Conservation (phyloP, 1,284 basidiomycete genomes). For the Malassezia sympodialis region DNA sequence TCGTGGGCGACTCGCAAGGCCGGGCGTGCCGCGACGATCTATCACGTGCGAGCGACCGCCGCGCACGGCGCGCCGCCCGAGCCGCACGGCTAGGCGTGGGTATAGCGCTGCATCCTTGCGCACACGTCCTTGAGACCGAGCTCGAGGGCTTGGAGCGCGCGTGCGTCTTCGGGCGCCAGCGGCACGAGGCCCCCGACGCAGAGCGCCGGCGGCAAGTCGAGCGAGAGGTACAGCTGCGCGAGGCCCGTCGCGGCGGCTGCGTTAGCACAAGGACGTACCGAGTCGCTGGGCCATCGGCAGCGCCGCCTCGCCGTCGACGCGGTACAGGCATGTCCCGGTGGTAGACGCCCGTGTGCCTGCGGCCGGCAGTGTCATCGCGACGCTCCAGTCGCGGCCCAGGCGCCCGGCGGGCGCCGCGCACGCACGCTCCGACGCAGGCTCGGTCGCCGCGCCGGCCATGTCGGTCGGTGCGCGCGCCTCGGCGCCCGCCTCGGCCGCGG, state of each 20-base stretch:
- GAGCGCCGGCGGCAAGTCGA: slow-evolving; percentile 22
- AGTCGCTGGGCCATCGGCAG: slow-evolving; percentile 4
- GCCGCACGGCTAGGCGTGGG: background rate
- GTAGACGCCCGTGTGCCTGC: background rate
- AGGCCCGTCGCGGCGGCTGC: slow-evolving; percentile 16
- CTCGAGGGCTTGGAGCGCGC: slow-evolving; percentile 24
- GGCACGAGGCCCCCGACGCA: background rate
- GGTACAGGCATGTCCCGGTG: slow-evolving; percentile 6
- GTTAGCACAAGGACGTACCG: slow-evolving; percentile 8
- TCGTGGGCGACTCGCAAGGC: background rate
- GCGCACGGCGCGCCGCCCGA: background rate
- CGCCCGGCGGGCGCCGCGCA: background rate
- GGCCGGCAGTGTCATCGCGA: slow-evolving; percentile 20
- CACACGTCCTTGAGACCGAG: slow-evolving; percentile 19
- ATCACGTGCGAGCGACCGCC: background rate
- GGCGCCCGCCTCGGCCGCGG: too few species aligned
- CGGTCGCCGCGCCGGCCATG: too few species aligned
- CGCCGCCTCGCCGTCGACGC: background rate
- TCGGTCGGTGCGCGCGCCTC: background rate
- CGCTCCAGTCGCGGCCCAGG: slow-evolving; percentile 21
- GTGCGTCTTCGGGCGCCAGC: slow-evolving; percentile 19
- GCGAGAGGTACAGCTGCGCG: slow-evolving; percentile 26
- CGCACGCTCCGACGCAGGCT: too few species aligned
- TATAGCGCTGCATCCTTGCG: background rate
- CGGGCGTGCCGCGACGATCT: background rate